Evolutionary conservation across 176 grass and related monocot species (phyloP).

Genomic region (Bromus sterilis): DNA sequence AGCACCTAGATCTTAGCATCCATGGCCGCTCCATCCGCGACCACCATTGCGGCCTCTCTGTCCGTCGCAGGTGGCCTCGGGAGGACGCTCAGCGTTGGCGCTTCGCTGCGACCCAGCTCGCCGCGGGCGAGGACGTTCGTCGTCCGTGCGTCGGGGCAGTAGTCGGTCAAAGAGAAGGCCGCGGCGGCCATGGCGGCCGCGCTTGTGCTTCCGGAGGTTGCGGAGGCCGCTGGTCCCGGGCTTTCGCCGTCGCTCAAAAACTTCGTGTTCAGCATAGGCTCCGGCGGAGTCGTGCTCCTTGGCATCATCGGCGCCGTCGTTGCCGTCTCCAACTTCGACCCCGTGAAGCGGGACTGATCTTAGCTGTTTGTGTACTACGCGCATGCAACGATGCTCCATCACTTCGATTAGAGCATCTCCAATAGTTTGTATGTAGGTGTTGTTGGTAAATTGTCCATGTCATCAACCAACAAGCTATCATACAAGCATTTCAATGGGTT

Average conservation of each 20-base stretch:
- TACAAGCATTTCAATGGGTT: too few relatives aligned
- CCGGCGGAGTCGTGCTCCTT: constrained; percentile 35
- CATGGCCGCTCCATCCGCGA: constrained; percentile 4
- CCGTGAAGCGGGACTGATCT: constrained; percentile 32
- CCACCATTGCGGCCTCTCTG: background rate
- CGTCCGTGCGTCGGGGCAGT: background rate
- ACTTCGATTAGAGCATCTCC: too few relatives aligned
- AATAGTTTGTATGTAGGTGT: too few relatives aligned
- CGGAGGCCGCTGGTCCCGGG: constrained; percentile 23
- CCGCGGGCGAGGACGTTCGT: background rate
- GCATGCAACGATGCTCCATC: background rate
- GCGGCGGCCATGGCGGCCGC: constrained; percentile 8
- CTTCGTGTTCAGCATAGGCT: constrained; percentile 46
- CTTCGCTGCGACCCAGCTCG: background rate
- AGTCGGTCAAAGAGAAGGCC: constrained; percentile 7
- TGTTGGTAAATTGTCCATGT: too few relatives aligned
- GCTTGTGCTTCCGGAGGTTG: constrained; percentile 29
- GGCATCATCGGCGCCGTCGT: constrained; percentile 40
- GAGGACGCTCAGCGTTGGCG: background rate
- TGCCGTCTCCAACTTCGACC: constrained; percentile 44
- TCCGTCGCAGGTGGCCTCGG: background rate
- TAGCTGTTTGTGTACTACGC: background rate
- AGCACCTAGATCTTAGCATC: background rate
- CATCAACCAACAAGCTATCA: too few relatives aligned
- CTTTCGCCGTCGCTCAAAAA: constrained; percentile 51